Evolutionary conservation across 495 filamentous ascomycete genomes (phyloP), one percentile per base, ranked within the genome.

Genomic region (Penicillium alfredii): DNA sequence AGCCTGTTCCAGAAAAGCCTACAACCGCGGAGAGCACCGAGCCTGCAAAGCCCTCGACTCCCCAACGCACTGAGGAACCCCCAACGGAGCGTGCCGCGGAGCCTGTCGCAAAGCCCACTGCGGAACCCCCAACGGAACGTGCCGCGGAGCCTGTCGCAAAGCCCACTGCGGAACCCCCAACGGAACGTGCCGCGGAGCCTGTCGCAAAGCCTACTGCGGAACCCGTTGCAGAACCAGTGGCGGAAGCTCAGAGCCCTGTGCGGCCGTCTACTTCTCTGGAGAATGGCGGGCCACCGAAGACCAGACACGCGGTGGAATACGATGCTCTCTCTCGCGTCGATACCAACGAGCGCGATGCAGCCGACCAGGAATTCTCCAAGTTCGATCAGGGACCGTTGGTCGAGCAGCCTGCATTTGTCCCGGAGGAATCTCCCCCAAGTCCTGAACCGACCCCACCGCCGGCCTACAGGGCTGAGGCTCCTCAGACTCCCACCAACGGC

Each of bases 381-480:
- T 97, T 97, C 54, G 81, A 89, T 54, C 89, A 96, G 64, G 92
- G 92, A 8, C 92, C 92, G 3, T 67, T 97, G 23, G 51, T 74
- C 15, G 90, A 98, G 23, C 79, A 88, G 51, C 92, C 92, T 15
- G 86, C 87, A 2, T 94, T 90, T 52, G 65, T 82, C 14, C 86
- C 87, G 0, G 74, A 79, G 5, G 81, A 81, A 23, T 72, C 73
- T n/a, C 70, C 63, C 11, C 56, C 67, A 8, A 45, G 42, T 4
- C 55, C 61, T 16, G 32, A 40, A 10, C 33, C 35, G 5, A 39
- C 36, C 8, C 23, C 0, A n/a, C 20, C 15, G 8, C 23, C 24
- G 19, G 29, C 28, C 9, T 24, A 26, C 11, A 46, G 50, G 15
- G 11, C 25, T 5, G 46, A 43, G 15, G 20, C 42, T 12, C 49